Conservation (phyloP, 495 filamentous ascomycete species). For the Glarea lozoyensis region DNA sequence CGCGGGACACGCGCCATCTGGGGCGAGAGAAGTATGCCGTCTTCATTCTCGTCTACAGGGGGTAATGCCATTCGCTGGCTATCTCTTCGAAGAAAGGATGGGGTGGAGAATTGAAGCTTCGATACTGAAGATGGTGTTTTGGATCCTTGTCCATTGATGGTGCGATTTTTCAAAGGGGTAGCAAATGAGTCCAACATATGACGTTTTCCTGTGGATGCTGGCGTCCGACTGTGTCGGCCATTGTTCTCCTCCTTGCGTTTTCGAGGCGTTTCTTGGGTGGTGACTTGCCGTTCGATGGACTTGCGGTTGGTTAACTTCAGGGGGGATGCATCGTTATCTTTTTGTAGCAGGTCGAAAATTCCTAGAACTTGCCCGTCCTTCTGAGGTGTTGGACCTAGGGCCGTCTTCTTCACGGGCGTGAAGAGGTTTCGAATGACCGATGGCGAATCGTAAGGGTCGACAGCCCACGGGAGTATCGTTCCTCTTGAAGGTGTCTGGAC, state of each 20-base stretch:
- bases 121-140: slow-evolving; percentile 40
- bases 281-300: neutral
- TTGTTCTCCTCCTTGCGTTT: slow-evolving; percentile 10
- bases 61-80: slow-evolving; percentile 26
- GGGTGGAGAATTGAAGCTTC: slow-evolving; percentile 53
- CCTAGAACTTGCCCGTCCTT: slow-evolving; percentile 80
- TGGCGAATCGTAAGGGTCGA: slow-evolving; percentile 50
- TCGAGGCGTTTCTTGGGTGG: slow-evolving; percentile 12
- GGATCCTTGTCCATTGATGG: slow-evolving; percentile 22
- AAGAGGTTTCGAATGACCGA: slow-evolving; percentile 49
- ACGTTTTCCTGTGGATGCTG: slow-evolving; percentile 52
- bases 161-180: slow-evolving; percentile 44
- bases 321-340: slow-evolving; percentile 16
- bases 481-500: slow-evolving; percentile 28
- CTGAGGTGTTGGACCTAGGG: slow-evolving; percentile 82
- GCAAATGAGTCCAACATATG: slow-evolving; percentile 54
- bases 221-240: slow-evolving; percentile 37
- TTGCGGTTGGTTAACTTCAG: slow-evolving; percentile 3
- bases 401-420: slow-evolving; percentile 41
- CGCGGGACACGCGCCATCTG: slow-evolving; percentile 37
- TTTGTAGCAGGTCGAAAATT: slow-evolving; percentile 78
- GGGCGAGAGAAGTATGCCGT: slow-evolving; percentile 24
- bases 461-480: slow-evolving; percentile 19
- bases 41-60: slow-evolving; percentile 38
- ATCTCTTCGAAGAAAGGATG: slow-evolving; percentile 62